phyloP scores from a whole-genome alignment of 441 rosid species.

The Adansonia rubrostipa region DNA sequence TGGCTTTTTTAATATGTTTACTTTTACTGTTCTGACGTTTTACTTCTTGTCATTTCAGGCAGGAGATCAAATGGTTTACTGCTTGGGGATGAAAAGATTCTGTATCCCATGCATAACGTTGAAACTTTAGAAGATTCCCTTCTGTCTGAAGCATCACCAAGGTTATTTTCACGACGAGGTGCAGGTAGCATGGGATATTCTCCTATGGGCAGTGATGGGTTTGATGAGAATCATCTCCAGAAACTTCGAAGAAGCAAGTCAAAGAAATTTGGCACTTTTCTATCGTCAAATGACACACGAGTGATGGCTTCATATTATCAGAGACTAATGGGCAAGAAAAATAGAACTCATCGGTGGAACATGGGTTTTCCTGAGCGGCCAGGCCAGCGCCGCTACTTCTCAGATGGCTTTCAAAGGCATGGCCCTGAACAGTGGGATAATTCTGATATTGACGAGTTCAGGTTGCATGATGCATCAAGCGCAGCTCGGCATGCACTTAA shows the following conservation, averaged over 20 bases:
- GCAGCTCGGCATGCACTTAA: slow-evolving; percentile 69
- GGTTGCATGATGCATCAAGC: slow-evolving; percentile 68
- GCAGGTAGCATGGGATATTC: slow-evolving; percentile 46
- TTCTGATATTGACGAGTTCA: slow-evolving; percentile 66
- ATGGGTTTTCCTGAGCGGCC: slow-evolving; percentile 53
- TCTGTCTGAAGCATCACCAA: slow-evolving; percentile 55
- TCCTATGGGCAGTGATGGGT: slow-evolving; percentile 54
- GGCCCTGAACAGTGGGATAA: slow-evolving; percentile 49
- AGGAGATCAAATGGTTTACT: slow-evolving; percentile 72
- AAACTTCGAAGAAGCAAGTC: slow-evolving; percentile 57
- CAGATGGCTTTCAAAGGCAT: slow-evolving; percentile 45
- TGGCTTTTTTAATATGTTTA: neutral
- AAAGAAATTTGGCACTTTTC: slow-evolving; percentile 45
- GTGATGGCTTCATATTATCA: slow-evolving; percentile 34
- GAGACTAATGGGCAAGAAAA: slow-evolving; percentile 55
- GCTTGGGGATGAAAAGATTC: slow-evolving; percentile 69
- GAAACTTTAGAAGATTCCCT: slow-evolving; percentile 64
- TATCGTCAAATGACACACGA: slow-evolving; percentile 41
- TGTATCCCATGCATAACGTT: slow-evolving; percentile 54
- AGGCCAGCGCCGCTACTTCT: slow-evolving; percentile 40
- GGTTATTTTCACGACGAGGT: slow-evolving; percentile 58
- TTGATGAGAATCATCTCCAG: slow-evolving; percentile 47
- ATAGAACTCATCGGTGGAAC: slow-evolving; percentile 51
- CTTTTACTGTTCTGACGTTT: neutral
- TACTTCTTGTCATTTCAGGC: slow-evolving; percentile 48